phyloP scores from a whole-genome alignment of 2,329 filamentous ascomycete genomes.

The Diaporthe citrichinensis region DNA sequence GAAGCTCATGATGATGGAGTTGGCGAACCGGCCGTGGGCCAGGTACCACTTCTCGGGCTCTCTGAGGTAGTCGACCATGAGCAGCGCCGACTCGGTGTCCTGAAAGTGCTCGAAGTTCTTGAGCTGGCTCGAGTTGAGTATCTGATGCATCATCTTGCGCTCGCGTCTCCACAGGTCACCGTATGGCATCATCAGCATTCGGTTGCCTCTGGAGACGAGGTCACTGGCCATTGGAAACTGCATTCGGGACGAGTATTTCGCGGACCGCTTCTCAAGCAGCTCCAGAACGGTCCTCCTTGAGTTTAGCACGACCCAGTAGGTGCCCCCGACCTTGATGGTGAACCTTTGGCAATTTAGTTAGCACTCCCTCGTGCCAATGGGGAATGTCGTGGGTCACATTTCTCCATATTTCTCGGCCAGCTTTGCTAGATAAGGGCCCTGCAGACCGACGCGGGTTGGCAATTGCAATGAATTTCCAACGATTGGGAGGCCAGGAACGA shows the following conservation, averaged over 20 bases:
- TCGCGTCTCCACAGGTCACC: slow-evolving; percentile 47
- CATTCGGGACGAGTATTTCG: not conserved
- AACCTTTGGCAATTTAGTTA: not conserved
- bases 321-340: not conserved
- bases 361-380: not conserved
- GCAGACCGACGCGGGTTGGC: not conserved
- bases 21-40: slow-evolving; percentile 49
- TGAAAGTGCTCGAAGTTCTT: slow-evolving; percentile 50
- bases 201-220: slow-evolving; percentile 48
- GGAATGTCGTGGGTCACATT: not conserved
- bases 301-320: not conserved
- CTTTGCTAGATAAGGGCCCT: not conserved
- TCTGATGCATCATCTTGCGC: slow-evolving; percentile 51
- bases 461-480: not conserved
- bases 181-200: slow-evolving; percentile 51
- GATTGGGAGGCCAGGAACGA: not conserved
- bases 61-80: slow-evolving; percentile 48
- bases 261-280: not conserved
- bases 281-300: not conserved
- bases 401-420: slow-evolving; percentile 1
- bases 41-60: slow-evolving; percentile 47
- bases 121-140: slow-evolving; percentile 47
- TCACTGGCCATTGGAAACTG: slow-evolving; percentile 1
- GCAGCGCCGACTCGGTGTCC: slow-evolving; percentile 48
- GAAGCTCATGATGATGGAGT: slow-evolving; percentile 51